These are phyloP conservation scores for Cymbidium sinense DNA, from an alignment of 106 monocot genomes.

Conservation along the genomic window DNA sequence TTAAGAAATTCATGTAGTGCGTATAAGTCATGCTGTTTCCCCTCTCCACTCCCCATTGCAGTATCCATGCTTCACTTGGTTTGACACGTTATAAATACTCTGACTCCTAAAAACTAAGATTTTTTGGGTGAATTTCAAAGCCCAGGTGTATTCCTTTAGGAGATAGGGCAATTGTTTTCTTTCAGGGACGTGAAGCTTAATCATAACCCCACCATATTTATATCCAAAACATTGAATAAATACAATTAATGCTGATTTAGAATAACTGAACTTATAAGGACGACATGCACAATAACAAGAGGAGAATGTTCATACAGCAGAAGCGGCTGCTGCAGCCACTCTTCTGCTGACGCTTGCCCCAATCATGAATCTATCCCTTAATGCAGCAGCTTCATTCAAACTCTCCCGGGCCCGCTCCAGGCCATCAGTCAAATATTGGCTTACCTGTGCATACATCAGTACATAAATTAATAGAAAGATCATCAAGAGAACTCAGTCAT, in stretches of 20 bases:
- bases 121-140: background rate
- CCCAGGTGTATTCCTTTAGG: background rate
- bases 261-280: background rate
- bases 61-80: background rate
- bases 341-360: constrained; percentile 91
- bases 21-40: background rate
- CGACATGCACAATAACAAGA: background rate
- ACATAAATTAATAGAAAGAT: constrained; percentile 12
- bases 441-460: constrained; percentile 36
- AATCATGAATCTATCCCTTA: constrained; percentile 86
- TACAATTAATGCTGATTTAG: background rate
- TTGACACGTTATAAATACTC: no score
- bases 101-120: background rate
- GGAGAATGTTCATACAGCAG: constrained; percentile 49
- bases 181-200: background rate
- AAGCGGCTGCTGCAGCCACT: constrained; percentile 94
- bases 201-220: background rate
- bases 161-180: background rate
- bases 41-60: background rate
- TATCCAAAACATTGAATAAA: background rate
- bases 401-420: constrained; percentile 87
- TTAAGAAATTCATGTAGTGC: background rate
- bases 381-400: constrained; percentile 89
- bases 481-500: background rate
- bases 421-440: constrained; percentile 95